A percentile compares a stretch with the other conserved stretches of the same genome.
phyloP scores from a whole-genome alignment of 257 asterid species.

The Solanum piurae region DNA sequence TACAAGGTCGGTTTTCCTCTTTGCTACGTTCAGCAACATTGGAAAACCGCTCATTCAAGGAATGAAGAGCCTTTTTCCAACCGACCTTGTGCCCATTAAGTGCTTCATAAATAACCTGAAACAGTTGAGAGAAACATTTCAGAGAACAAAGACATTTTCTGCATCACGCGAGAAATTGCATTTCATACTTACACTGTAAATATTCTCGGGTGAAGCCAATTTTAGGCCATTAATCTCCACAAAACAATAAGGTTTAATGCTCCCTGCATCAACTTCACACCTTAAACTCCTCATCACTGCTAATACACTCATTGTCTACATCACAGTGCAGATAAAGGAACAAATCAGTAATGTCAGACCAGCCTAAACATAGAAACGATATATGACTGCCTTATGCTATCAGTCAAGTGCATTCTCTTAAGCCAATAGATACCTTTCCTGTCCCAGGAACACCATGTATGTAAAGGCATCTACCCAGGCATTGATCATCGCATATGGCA shows the following conservation, averaged over 20 bases:
- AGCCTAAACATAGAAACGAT: background rate
- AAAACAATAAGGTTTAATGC: constrained; percentile 68
- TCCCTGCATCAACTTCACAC: constrained; percentile 81
- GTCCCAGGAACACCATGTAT: constrained; percentile 99
- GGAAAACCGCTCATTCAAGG: constrained; percentile 73
- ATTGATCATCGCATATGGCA: constrained; percentile 79
- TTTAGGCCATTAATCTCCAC: constrained; percentile 96
- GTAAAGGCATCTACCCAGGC: constrained; percentile 92
- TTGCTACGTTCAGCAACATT: constrained; percentile 40
- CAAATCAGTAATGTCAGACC: background rate
- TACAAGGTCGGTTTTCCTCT: constrained; percentile 62
- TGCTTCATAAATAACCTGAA: constrained; percentile 91
- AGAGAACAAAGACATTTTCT: background rate
- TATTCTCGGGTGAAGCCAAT: constrained; percentile 87
- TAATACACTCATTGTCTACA: constrained; percentile 96
- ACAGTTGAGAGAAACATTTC: constrained; percentile 3
- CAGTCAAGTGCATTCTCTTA: background rate
- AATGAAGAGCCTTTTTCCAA: constrained; percentile 89
- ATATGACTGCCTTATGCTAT: background rate
- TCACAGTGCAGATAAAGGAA: constrained; percentile 14
- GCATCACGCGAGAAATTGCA: background rate
- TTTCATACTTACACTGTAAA: constrained; percentile 53
- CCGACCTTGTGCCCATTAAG: constrained; percentile 80
- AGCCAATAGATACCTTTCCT: constrained; percentile 58
- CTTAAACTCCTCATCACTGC: constrained; percentile 69